These are phyloP conservation scores for Arthrobotrys entomopaga DNA, from an alignment of 2,329 filamentous ascomycete species.

Conservation along the genomic window DNA sequence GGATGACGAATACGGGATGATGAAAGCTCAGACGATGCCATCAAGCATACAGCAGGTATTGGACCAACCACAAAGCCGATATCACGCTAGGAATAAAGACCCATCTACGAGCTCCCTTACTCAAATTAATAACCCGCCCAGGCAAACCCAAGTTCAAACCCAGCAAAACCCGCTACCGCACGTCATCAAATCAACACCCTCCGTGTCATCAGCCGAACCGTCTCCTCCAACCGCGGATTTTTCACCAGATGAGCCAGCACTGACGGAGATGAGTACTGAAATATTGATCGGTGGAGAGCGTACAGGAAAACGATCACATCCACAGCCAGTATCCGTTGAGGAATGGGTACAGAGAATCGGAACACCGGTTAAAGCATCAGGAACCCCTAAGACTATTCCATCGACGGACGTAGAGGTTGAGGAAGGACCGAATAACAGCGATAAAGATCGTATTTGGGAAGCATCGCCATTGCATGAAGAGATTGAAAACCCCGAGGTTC, in stretches of 20 bases:
- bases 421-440: background rate
- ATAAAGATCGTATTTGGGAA: conserved; percentile 18
- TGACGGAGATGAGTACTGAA: conserved; percentile 54
- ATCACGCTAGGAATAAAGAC: conserved; percentile 21
- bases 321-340: conserved; percentile 27
- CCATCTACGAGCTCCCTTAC: background rate
- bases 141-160: background rate
- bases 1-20: conserved; percentile 12
- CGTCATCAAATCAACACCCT: conserved; percentile 3
- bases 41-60: background rate
- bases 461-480: conserved; percentile 28
- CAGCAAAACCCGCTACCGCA: conserved; percentile 2
- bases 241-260: conserved; percentile 28
- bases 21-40: conserved; percentile 19
- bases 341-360: conserved; percentile 39
- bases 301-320: conserved; percentile 37
- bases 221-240: conserved; percentile 7
- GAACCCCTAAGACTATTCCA: conserved; percentile 32
- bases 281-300: conserved; percentile 45
- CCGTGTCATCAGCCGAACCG: background rate
- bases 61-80: conserved; percentile 5
- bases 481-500: conserved; percentile 36
- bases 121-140: background rate
- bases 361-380: conserved; percentile 12
- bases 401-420: conserved; percentile 33